These are phyloP conservation scores for Peronosclerospora sorghi DNA, from an alignment of 352 stramenopile species.

Conservation along the genomic window DNA sequence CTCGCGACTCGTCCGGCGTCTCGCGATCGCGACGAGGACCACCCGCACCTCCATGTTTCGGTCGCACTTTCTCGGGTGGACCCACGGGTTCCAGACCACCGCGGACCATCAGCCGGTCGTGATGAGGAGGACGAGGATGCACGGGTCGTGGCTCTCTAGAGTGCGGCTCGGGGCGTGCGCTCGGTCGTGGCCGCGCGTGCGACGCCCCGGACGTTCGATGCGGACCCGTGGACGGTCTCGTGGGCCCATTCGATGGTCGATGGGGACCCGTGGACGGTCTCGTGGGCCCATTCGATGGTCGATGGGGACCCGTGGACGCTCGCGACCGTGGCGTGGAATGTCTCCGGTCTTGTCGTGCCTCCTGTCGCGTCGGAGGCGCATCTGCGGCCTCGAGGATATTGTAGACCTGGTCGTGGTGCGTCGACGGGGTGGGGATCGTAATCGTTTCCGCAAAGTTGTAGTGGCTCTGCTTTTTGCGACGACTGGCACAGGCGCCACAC, in stretches of 20 bases:
- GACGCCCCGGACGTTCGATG: slow-evolving; percentile 1
- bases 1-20: slow-evolving; percentile 25
- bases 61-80: slow-evolving; percentile 11
- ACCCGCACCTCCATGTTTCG: slow-evolving; percentile 4
- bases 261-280: slow-evolving; percentile 1
- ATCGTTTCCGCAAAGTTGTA: slow-evolving; percentile 27
- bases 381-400: slow-evolving; percentile 19
- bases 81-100: slow-evolving; percentile 11
- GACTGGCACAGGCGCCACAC: slow-evolving; percentile 20
- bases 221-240: slow-evolving; percentile 2
- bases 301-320: background rate
- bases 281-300: slow-evolving; percentile 1
- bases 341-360: slow-evolving; percentile 4
- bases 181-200: slow-evolving; percentile 9
- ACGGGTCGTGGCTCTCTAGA: slow-evolving; percentile 6
- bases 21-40: slow-evolving; percentile 18
- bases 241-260: slow-evolving; percentile 3
- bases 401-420: slow-evolving; percentile 20
- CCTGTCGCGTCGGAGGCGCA: slow-evolving; percentile 7
- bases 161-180: slow-evolving; percentile 13
- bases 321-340: slow-evolving; percentile 8
- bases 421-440: slow-evolving; percentile 20
- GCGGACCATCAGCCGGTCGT: slow-evolving; percentile 11
- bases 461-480: slow-evolving; percentile 18
- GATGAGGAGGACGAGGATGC: slow-evolving; percentile 6